These are phyloP conservation scores for Xylariales sp. DNA, from an alignment of 2,329 filamentous ascomycete genomes.

Conservation along the genomic window DNA sequence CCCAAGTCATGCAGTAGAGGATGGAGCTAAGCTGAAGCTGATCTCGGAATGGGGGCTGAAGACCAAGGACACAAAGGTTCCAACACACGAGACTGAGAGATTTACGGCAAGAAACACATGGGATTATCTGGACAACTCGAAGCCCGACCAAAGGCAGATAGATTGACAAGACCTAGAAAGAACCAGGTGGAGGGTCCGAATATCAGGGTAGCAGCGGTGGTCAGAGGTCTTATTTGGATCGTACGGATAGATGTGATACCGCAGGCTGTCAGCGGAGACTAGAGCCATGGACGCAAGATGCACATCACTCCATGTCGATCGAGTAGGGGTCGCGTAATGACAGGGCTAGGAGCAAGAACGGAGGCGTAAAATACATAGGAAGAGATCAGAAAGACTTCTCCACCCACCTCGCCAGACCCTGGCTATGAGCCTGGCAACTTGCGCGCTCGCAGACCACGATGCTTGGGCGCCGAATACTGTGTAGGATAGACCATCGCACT, in stretches of 20 bases:
- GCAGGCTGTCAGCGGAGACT: constrained; percentile 27
- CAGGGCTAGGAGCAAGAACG: constrained; percentile 14
- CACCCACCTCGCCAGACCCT: constrained; percentile 4
- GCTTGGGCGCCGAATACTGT: constrained; percentile 2
- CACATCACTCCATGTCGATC: constrained; percentile 23
- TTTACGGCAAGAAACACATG: too few species aligned
- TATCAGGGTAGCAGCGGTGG: constrained; percentile 24
- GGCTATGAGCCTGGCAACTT: too few species aligned
- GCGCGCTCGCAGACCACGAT: background rate
- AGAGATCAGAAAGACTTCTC: background rate
- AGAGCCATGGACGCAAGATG: constrained; percentile 27
- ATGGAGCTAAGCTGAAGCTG: constrained; percentile 17
- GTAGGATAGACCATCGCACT: background rate
- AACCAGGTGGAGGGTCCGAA: constrained; percentile 19
- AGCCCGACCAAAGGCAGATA: too few species aligned
- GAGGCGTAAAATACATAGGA: constrained; percentile 15
- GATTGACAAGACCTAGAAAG: too few species aligned
- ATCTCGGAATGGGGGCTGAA: constrained; percentile 13
- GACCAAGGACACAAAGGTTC: background rate
- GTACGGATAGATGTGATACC: constrained; percentile 23
- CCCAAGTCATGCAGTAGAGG: constrained; percentile 17
- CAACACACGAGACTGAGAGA: too few species aligned
- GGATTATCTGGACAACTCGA: too few species aligned
- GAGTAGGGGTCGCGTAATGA: constrained; percentile 21
- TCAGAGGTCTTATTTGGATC: constrained; percentile 27